Base-by-base conservation (phyloP, 345 rosid species). In the Gossypium bickii region DNA sequence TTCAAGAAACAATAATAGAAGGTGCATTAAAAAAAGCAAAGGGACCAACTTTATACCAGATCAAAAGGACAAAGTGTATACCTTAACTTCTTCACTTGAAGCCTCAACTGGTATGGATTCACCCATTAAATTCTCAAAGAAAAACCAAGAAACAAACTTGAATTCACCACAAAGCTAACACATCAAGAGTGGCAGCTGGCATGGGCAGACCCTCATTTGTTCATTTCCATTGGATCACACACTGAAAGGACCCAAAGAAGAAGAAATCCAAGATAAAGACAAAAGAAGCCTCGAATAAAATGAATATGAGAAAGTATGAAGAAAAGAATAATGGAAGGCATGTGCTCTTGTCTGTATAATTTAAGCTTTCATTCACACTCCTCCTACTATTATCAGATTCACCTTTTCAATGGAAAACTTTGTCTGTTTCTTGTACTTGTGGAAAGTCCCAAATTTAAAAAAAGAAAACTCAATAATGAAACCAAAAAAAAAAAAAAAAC, bases 51-150 rank as follows among this genome's bases (percentile, higher is more conserved):
- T 63, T 53, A 53, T 48, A 18, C 74, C 77, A 78, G 80, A 69
- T 78, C 79, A 77, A 66, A 71, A 58, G 71, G 74, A 78, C 88
- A 81, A 60, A 64, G 75, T 11, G 38, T 20, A 71, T 82, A 90
- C 94, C 96, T 90, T 85, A 79, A 84, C 90, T 60, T 79, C 82
- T 70, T 67, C 47, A 76, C 24, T 71, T 70, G 86, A 76, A 80
- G 85, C 84, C 41, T 34, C 41, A 34, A 34, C 41, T 34, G 7
- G 5, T 34, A 34, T 5, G 41, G 41, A 34, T 34, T 34, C 41
- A 5, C 41, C 7, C 29, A 22, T 22, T 22, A 57, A 57, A 57
- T 57, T 57, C 62, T 57, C 34, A 10, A 57, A 17, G 16, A 34
- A 29, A 52, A 22, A 29, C 73, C 43, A 27, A 18, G 25, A 34